A percentile compares a stretch with the other conserved stretches of the same genome.
Evolutionary conservation across 1,284 basidiomycete genomes (phyloP).

Genomic region (Waitea zeae): DNA sequence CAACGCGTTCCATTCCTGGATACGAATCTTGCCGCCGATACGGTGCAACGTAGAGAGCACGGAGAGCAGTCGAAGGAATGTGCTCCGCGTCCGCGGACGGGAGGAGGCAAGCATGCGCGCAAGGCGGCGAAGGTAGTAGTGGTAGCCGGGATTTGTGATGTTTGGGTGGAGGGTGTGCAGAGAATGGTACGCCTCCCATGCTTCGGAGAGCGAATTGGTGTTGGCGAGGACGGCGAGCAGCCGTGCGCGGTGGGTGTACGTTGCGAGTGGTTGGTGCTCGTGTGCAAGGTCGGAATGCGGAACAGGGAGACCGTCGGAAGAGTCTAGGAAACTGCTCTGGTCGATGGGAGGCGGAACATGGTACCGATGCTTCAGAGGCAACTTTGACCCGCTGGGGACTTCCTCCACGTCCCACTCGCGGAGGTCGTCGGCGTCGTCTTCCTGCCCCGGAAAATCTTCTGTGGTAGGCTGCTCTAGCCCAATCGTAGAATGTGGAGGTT

Average conservation of each 20-base stretch:
- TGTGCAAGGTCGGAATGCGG: too few species aligned
- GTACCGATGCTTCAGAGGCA: not conserved
- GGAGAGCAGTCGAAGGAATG: slow-evolving; percentile 45
- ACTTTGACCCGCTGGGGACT: not conserved
- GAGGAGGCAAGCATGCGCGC: slow-evolving; percentile 31
- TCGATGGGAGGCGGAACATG: slow-evolving; percentile 4
- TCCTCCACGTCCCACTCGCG: not conserved
- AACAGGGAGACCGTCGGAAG: too few species aligned
- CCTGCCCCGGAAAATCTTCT: too few species aligned
- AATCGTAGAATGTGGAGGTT: too few species aligned
- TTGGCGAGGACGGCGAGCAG: slow-evolving; percentile 17
- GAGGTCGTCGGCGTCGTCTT: not conserved
- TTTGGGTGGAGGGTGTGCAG: slow-evolving; percentile 17
- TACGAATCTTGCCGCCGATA: slow-evolving; percentile 28
- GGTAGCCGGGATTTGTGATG: slow-evolving; percentile 10
- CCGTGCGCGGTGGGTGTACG: slow-evolving; percentile 5
- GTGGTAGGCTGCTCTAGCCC: too few species aligned
- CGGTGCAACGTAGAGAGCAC: slow-evolving; percentile 37
- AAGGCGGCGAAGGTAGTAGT: slow-evolving; percentile 34
- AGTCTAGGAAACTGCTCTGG: slow-evolving; percentile 5
- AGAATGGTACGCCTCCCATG: slow-evolving; percentile 42
- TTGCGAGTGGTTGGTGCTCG: too few species aligned
- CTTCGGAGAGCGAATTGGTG: slow-evolving; percentile 24
- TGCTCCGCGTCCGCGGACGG: slow-evolving; percentile 34
- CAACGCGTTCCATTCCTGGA: slow-evolving; percentile 59